Base-by-base conservation (phyloP, 148 eudicot genomes). In the Selenicereus undatus region DNA sequence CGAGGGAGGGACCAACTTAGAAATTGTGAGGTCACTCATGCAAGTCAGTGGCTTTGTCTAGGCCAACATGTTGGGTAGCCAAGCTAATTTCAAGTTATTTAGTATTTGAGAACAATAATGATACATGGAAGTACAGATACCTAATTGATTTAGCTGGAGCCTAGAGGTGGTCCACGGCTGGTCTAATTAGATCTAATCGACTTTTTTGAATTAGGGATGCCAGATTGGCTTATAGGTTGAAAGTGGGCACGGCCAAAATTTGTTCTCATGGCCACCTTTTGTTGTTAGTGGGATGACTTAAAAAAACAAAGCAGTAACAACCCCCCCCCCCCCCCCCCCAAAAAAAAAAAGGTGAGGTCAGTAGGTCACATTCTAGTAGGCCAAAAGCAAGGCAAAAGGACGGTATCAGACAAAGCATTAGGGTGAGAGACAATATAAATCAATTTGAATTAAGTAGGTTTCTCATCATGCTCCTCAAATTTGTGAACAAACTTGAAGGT, bases 41-140 rank as follows among this genome's bases (percentile, higher is more conserved):
- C 66, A 79, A 75, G 69, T 79, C 80, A 79, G 52, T 24, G 75
- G 66, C 78, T 76, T 80, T 71, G 80, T 76, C 80, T 48, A 76
- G 42, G 76, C 51, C 68, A 16, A 62, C 21, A 32, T 81, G 83
- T 81, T 71, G 68, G 76, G 43, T 75, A 54, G 77, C 18, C 76
- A 32, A 71, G 24, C 77, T 30, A 45, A 73, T 26, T 18, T 17
- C 65, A 24, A 27, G 27, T 27, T 66, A 66, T 27, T 26, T 26
- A 32, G 11, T 27, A 66, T 8, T 26, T 66, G 71, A 11, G 17
- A 27, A 66, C 32, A 27, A 66, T 17, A 56, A 4, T 4, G 16
- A 56, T n/a, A n/a, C n/a, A n/a, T 26, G n/a, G 32, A 20, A 35
- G 24, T 66, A 66, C 4, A 66, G 71, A 9, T 66, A 66, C 14